A percentile compares a stretch with the other conserved stretches of the same genome.
Conservation (phyloP, 2,329 filamentous ascomycete genomes). For the Paracamarosporium sp. region DNA sequence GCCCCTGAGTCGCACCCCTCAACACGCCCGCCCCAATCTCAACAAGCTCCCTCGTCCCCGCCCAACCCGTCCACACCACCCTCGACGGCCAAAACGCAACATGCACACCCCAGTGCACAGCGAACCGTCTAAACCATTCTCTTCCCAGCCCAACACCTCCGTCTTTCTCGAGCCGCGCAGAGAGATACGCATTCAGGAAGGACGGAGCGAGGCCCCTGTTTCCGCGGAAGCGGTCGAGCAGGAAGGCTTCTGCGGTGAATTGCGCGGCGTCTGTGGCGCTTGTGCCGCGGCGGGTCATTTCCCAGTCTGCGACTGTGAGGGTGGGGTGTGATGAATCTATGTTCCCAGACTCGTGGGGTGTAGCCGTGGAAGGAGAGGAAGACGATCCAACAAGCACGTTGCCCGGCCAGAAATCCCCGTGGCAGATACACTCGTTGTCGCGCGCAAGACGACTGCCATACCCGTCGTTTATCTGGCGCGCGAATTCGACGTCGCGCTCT, state of each 20-base stretch:
- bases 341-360: background rate
- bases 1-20: conserved; percentile 15
- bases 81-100: conserved; percentile 43
- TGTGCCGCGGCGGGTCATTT: conserved; percentile 40
- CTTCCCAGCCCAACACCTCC: conserved; percentile 10
- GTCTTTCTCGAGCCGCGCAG: background rate
- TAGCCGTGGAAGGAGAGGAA: background rate
- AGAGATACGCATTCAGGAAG: conserved; percentile 37
- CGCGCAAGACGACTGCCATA: conserved; percentile 33
- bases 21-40: conserved; percentile 27
- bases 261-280: conserved; percentile 47
- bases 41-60: conserved; percentile 33
- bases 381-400: conserved; percentile 38
- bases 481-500: conserved; percentile 27
- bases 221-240: conserved; percentile 44
- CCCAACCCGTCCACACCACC: conserved; percentile 35
- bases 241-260: conserved; percentile 46
- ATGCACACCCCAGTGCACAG: conserved; percentile 46
- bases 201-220: conserved; percentile 29
- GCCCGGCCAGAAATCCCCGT: conserved; percentile 50
- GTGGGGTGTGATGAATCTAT: no score
- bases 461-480: conserved; percentile 28
- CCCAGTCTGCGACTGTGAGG: conserved; percentile 47
- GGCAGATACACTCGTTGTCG: conserved; percentile 44
- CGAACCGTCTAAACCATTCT: conserved; percentile 32